Conservation (phyloP, 2,329 filamentous ascomycete genomes). For the Clarireedia sp. region DNA sequence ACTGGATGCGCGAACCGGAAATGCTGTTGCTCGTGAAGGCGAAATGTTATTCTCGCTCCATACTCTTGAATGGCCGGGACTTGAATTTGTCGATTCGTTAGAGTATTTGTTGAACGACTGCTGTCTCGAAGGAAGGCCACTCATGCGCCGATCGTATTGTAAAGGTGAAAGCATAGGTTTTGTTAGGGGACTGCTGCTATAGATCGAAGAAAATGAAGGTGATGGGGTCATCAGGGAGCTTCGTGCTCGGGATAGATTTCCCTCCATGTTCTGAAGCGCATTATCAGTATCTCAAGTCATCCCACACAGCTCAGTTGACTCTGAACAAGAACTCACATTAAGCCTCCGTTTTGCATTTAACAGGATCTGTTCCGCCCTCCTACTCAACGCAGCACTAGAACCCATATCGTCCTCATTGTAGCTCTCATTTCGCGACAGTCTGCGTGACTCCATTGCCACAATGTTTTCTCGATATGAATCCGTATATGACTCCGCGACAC, state of each 20-base stretch:
- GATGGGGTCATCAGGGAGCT: slow-evolving; percentile 51
- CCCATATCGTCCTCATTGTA: slow-evolving; percentile 48
- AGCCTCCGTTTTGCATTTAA: slow-evolving; percentile 86
- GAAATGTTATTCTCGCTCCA: slow-evolving; percentile 52
- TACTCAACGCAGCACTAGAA: slow-evolving; percentile 68
- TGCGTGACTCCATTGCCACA: slow-evolving; percentile 23
- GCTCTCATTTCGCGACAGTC: slow-evolving; percentile 18
- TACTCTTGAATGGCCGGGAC: slow-evolving; percentile 48
- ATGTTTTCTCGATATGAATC: slow-evolving; percentile 29
- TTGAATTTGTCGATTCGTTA: slow-evolving; percentile 25
- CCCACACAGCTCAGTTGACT: background rate
- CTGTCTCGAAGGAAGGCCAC: slow-evolving; percentile 18
- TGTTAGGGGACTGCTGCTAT: slow-evolving; percentile 32
- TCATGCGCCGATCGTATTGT: slow-evolving; percentile 14
- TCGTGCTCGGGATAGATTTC: slow-evolving; percentile 73
- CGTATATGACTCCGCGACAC: slow-evolving; percentile 38
- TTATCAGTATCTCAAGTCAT: slow-evolving; percentile 12
- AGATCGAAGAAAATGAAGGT: slow-evolving; percentile 38
- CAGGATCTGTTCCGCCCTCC: slow-evolving; percentile 80
- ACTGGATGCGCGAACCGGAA: slow-evolving; percentile 53
- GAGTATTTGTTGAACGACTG: slow-evolving; percentile 17
- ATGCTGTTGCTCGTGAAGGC: slow-evolving; percentile 34
- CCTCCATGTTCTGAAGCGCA: slow-evolving; percentile 72
- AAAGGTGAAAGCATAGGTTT: slow-evolving; percentile 27
- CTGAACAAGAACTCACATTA: slow-evolving; percentile 51